Conservation (phyloP, 352 stramenopile genomes). For the Globisporangium nodosum region DNA sequence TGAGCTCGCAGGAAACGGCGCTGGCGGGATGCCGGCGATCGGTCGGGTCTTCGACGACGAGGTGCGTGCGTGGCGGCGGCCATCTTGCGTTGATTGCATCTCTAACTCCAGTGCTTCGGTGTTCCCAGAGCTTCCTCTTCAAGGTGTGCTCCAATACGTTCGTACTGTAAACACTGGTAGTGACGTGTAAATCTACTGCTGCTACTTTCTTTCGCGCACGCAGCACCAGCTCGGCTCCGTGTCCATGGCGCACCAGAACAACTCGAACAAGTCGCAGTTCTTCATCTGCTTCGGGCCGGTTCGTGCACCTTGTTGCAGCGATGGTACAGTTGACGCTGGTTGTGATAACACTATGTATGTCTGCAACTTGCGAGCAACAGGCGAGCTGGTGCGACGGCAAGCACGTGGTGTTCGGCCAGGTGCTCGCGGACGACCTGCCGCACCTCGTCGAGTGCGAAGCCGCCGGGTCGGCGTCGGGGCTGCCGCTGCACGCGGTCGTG, state of each 20-base stretch:
- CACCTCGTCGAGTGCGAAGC: conserved; percentile 43
- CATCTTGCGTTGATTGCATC: not conserved
- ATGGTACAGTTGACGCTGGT: not conserved
- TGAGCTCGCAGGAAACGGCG: conserved; percentile 70
- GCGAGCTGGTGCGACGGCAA: conserved; percentile 93
- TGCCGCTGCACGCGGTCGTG: conserved; percentile 38
- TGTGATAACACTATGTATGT: not conserved
- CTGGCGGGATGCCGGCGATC: conserved; percentile 92
- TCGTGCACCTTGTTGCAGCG: conserved; percentile 1
- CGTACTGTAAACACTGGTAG: too few species aligned
- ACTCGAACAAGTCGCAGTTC: conserved; percentile 98
- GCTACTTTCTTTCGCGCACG: not conserved
- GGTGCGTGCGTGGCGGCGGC: conserved; percentile 16
- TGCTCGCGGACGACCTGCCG: conserved; percentile 72
- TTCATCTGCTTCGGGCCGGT: conserved; percentile 94
- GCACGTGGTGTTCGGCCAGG: conserved; percentile 98
- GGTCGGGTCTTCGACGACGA: conserved; percentile 96
- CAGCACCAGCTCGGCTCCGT: conserved; percentile 90
- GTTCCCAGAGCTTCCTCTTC: conserved; percentile 81
- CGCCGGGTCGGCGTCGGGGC: conserved; percentile 40
- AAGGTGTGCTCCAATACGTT: conserved; percentile 25
- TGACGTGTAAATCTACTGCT: not conserved
- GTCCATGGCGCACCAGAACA: conserved; percentile 96
- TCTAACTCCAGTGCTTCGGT: too few species aligned
- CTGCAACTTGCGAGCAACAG: conserved; percentile 13